phyloP scores from a whole-genome alignment of 2,329 filamentous ascomycete species.

The Fusarium zealandicum region DNA sequence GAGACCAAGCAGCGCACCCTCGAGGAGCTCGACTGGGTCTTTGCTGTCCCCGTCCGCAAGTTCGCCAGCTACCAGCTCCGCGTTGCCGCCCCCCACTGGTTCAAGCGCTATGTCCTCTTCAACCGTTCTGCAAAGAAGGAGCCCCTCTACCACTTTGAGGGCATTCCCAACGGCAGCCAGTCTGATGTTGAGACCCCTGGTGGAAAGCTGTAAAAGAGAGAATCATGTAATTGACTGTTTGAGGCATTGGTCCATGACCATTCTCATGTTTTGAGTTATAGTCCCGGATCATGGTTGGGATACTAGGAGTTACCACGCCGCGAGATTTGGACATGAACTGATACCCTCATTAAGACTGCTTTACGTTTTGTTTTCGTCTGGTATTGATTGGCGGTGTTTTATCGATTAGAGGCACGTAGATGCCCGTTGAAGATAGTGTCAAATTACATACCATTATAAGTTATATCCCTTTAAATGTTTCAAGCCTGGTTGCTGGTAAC shows the following conservation, averaged over 20 bases:
- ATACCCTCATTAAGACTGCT: constrained; percentile 17
- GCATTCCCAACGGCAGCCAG: constrained; percentile 25
- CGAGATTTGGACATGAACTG: background rate
- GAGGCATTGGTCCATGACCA: background rate
- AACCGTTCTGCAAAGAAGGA: constrained; percentile 38
- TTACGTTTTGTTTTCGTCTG: background rate
- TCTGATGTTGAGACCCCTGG: constrained; percentile 28
- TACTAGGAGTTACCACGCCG: background rate
- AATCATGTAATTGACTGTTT: background rate
- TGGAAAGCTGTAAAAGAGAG: constrained; percentile 12
- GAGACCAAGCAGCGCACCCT: constrained; percentile 64
- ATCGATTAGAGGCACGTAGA: too few species aligned
- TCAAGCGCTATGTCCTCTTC: constrained; percentile 30
- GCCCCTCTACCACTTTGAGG: constrained; percentile 50
- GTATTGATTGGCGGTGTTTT: background rate
- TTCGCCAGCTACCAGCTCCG: constrained; percentile 49
- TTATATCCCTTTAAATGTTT: too few species aligned
- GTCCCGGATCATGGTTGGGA: background rate
- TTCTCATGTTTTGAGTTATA: background rate
- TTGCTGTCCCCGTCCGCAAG: constrained; percentile 54
- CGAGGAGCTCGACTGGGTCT: constrained; percentile 60
- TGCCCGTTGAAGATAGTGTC: too few species aligned
- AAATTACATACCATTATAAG: too few species aligned
- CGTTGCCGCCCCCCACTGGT: constrained; percentile 28
- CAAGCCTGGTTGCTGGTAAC: too few species aligned